phyloP scores from a whole-genome alignment of 1,284 basidiomycete genomes.

The Moesziomyces sp. region DNA sequence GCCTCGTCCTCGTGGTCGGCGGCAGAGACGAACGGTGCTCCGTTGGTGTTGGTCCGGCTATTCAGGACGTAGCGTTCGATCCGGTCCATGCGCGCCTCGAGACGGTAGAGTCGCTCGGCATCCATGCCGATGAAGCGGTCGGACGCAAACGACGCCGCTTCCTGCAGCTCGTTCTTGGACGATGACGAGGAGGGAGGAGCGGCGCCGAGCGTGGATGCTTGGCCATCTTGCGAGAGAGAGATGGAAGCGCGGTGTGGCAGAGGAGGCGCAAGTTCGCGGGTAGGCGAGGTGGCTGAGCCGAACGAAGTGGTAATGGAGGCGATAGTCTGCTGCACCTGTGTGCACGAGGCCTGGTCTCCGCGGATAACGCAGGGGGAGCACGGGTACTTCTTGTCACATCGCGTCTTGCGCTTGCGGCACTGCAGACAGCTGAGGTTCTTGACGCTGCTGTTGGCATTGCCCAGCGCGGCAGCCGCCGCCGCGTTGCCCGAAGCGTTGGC shows the following conservation, averaged over 20 bases:
- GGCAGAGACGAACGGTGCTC: conserved; percentile 10
- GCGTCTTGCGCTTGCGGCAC: conserved; percentile 47
- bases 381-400: conserved; percentile 47
- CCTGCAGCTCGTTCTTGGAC: conserved; percentile 21
- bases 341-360: conserved; percentile 33
- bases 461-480: no score
- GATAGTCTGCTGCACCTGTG: conserved; percentile 46
- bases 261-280: conserved; percentile 11
- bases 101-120: conserved; percentile 33
- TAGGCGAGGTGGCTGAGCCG: conserved; percentile 14
- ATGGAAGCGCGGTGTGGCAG: conserved; percentile 17
- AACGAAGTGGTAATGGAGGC: conserved; percentile 38
- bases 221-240: conserved; percentile 14
- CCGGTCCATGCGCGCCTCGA: conserved; percentile 39
- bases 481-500: no score
- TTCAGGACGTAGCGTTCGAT: conserved; percentile 25
- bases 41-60: conserved; percentile 1
- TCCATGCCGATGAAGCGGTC: conserved; percentile 34
- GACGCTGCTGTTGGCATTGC: conserved; percentile 26
- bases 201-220: not conserved
- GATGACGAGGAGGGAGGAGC: conserved; percentile 15
- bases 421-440: conserved; percentile 48
- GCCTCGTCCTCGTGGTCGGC: conserved; percentile 8
- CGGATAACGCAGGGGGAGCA: conserved; percentile 48
- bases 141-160: conserved; percentile 9